Conservation (phyloP, 176 grass and related monocot species). For the Rhipidocladum racemiflorum region DNA sequence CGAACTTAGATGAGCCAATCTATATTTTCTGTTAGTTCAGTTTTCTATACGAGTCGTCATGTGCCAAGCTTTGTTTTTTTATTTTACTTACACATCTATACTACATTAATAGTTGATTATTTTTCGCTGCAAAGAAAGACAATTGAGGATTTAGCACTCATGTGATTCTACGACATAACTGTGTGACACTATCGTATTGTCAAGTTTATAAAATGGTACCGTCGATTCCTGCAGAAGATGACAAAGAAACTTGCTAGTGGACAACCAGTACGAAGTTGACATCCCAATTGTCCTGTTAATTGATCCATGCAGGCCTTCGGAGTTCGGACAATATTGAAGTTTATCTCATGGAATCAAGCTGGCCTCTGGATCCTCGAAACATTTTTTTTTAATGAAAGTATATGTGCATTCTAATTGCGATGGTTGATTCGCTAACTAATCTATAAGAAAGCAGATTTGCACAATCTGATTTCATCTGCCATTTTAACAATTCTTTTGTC, state of each 20-base stretch:
- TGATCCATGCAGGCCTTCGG: neutral
- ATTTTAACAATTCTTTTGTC: slow-evolving; percentile 2
- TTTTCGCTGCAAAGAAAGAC: no score
- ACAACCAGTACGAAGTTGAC: neutral
- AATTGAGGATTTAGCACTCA: no score
- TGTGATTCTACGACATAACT: no score
- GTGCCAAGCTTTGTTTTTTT: neutral
- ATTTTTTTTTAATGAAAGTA: neutral
- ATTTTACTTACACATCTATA: no score
- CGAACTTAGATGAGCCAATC: neutral
- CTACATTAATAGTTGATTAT: no score
- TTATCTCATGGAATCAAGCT: slow-evolving; percentile 10
- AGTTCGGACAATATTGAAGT: neutral
- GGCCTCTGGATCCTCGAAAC: slow-evolving; percentile 17
- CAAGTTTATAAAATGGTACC: no score
- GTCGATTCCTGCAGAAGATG: neutral
- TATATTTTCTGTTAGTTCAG: neutral
- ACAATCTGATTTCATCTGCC: slow-evolving; percentile 20
- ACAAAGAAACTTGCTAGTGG: neutral
- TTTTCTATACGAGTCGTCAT: neutral
- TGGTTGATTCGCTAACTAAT: slow-evolving; percentile 21
- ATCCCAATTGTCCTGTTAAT: neutral
- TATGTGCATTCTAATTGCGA: neutral
- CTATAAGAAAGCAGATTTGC: slow-evolving; percentile 18
- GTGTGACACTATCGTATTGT: neutral